Percentiles rank a stretch among this genome's conserved stretches.
phyloP scores from a whole-genome alignment of 352 stramenopile species.

The Phytophthora multivora region DNA sequence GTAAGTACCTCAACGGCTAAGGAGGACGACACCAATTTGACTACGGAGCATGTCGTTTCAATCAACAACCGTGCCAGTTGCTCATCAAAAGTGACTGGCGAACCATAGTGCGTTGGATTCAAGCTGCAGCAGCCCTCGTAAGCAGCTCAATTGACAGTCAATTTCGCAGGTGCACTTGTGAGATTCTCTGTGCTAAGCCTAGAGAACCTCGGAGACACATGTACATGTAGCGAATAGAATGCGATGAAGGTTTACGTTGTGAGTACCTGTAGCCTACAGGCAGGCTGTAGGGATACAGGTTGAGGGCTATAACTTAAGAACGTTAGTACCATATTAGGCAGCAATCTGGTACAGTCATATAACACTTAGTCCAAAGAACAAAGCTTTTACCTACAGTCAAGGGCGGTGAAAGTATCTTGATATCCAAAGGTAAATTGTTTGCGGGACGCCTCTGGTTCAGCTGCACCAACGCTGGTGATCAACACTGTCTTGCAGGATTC shows the following conservation, averaged over 20 bases:
- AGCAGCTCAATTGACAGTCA: too few species aligned
- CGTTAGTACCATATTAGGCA: too few species aligned
- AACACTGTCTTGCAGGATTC: neutral
- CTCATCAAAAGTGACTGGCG: slow-evolving; percentile 4
- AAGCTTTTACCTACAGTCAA: neutral
- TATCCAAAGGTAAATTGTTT: neutral
- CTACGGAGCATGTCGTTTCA: slow-evolving; percentile 1
- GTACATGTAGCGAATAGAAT: too few species aligned
- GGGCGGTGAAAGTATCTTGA: neutral
- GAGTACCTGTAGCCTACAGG: too few species aligned
- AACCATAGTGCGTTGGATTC: slow-evolving; percentile 1
- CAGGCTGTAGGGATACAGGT: too few species aligned
- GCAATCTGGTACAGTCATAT: too few species aligned
- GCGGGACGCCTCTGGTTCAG: neutral
- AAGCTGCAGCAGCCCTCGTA: too few species aligned
- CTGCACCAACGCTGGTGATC: neutral
- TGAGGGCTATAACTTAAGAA: too few species aligned
- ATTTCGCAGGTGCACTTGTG: too few species aligned
- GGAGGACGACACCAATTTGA: neutral
- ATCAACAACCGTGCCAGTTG: slow-evolving; percentile 7
- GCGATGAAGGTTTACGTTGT: too few species aligned
- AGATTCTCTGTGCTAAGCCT: too few species aligned
- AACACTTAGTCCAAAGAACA: neutral
- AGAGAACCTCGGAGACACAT: too few species aligned
- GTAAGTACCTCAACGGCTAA: neutral